Conservation (phyloP, 164 flowering plant genomes). For the Vitis cinerea region DNA sequence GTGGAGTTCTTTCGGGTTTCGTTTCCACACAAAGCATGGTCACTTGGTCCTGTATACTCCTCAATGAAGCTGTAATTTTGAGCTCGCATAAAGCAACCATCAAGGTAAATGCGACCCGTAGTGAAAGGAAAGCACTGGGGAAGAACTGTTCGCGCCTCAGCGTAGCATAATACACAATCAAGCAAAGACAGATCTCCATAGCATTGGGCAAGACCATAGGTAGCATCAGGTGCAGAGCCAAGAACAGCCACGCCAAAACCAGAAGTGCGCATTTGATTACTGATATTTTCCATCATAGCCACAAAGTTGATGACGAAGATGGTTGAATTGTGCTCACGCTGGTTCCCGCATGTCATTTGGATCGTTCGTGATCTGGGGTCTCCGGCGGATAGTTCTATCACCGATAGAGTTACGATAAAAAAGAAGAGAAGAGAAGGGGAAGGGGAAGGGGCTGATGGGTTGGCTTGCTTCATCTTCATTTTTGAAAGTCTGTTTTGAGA, state of each 20-base stretch:
- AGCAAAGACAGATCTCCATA: constrained; percentile 76
- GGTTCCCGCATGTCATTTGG: constrained; percentile 30
- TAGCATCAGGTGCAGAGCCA: constrained; percentile 58
- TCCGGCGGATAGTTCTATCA: constrained; percentile 24
- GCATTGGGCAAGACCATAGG: constrained; percentile 79
- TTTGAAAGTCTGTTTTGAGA: constrained; percentile 1
- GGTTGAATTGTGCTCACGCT: constrained; percentile 53
- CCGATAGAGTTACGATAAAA: constrained; percentile 16
- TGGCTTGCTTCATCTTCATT: constrained; percentile 35
- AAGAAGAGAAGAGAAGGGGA: constrained; percentile 12
- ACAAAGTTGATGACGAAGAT: constrained; percentile 66
- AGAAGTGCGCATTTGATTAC: constrained; percentile 45
- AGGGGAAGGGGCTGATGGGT: neutral
- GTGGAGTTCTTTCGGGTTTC: constrained; percentile 26
- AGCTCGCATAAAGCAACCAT: constrained; percentile 79
- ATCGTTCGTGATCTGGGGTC: constrained; percentile 67
- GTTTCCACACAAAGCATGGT: constrained; percentile 60
- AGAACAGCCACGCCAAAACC: constrained; percentile 55
- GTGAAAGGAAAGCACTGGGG: constrained; percentile 69
- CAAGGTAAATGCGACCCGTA: constrained; percentile 63
- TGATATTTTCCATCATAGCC: constrained; percentile 68
- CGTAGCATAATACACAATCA: constrained; percentile 70
- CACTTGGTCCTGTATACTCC: constrained; percentile 58
- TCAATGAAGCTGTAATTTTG: constrained; percentile 64
- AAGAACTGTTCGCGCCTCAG: constrained; percentile 66